Evolutionary conservation across 495 filamentous ascomycete species (phyloP), one percentile per base, ranked within the genome.

Genomic region (Penicillium pancosmium): DNA sequence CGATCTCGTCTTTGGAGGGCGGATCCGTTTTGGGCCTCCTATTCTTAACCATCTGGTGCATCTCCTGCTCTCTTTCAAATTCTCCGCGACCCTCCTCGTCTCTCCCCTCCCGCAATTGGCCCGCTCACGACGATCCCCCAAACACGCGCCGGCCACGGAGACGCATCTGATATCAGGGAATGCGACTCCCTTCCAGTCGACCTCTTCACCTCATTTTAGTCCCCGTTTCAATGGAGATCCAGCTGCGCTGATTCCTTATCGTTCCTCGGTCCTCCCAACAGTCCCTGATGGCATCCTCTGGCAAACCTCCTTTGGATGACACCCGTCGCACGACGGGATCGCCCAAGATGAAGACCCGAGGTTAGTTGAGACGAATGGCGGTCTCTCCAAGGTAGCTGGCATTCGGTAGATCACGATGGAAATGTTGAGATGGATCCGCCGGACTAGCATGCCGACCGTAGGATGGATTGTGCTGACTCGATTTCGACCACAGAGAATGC

Each of bases 301-400:
- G 68, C 63, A 78, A 78, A 60, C 71, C 75, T 62, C 65, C 68
- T 52, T 56, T 78, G 57, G 77, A 80, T 40, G 76, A 80, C 61
- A 67, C 75, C 65, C 78, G 78, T 68, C 78, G 76, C 52, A 77
- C 69, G 56, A 73, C 66, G 52, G 78, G 78, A 41, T 88, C 86
- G 62, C 86, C 86, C 23, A 82, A 85, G 71, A 82, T 84, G 57
- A 86, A 86, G 74, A 78, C 80, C 54, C 82, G 85, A 74, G 85
- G 84, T 87, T 76, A 68, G 84, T 60, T 12, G 21, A 27, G 46
- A 27, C 3, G 9, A 25, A 27, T 48, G 23, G 21, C 15, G 19
- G 18, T 31, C 10, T 10, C 21, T 9, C 11, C 4, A 13, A 44
- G 16, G 19, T 4, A 49, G 41, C 55, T 31, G 44, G 48, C 31